These are phyloP conservation scores for Rasamsonia emersonii DNA, from an alignment of 2,329 filamentous ascomycete genomes.

Conservation along the genomic window DNA sequence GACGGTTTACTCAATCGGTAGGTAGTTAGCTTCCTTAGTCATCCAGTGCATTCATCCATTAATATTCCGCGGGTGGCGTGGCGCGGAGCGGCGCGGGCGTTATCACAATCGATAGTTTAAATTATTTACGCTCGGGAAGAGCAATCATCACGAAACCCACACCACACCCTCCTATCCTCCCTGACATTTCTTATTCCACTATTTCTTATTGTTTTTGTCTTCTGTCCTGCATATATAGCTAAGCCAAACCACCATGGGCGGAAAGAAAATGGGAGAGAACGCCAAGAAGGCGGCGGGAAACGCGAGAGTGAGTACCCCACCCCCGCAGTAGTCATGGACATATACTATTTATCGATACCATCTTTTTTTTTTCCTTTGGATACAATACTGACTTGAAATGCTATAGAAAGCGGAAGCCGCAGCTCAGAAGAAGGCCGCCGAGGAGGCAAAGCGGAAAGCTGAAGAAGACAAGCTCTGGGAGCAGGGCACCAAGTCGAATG, in stretches of 20 bases:
- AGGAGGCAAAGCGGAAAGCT: slow-evolving; percentile 56
- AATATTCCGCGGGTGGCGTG: no score
- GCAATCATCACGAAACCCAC: no score
- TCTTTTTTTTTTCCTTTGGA: slow-evolving; percentile 10
- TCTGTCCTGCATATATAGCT: neutral
- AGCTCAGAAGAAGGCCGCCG: slow-evolving; percentile 65
- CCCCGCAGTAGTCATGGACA: no score
- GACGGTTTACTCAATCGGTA: no score
- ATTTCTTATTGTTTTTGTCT: neutral
- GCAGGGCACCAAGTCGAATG: slow-evolving; percentile 73
- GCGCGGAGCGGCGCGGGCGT: no score
- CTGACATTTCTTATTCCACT: neutral
- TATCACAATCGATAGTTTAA: no score
- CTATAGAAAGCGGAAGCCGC: slow-evolving; percentile 78
- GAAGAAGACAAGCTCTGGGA: slow-evolving; percentile 70
- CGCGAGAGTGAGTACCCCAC: slow-evolving; percentile 44
- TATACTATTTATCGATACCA: no score
- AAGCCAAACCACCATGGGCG: slow-evolving; percentile 66
- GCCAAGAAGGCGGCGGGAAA: slow-evolving; percentile 86
- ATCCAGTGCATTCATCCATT: no score
- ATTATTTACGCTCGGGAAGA: no score
- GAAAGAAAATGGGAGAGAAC: slow-evolving; percentile 64
- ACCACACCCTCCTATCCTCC: neutral
- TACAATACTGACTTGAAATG: slow-evolving; percentile 3
- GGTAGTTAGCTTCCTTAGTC: no score